Conservation (phyloP, 75 land plant genomes). For the Picea glauca region DNA sequence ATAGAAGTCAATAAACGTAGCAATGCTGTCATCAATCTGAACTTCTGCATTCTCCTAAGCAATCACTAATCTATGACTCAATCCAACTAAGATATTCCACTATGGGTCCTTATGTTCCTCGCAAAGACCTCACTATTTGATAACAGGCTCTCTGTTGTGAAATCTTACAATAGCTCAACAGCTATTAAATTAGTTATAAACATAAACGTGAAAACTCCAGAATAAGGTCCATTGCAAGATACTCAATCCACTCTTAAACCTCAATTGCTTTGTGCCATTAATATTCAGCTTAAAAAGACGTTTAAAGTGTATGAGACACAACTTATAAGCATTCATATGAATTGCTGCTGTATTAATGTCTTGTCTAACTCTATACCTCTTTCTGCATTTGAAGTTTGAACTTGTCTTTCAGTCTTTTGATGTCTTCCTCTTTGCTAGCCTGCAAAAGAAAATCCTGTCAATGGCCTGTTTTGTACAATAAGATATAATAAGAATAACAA, state of each 20-base stretch:
- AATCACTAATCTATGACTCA: background rate
- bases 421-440: slow-evolving; percentile 1
- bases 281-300: background rate
- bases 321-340: background rate
- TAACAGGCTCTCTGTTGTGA: background rate
- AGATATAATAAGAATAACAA: background rate
- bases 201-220: background rate
- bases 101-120: background rate
- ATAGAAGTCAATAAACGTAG: background rate
- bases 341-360: no score
- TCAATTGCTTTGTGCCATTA: background rate
- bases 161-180: background rate
- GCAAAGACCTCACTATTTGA: background rate
- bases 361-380: background rate
- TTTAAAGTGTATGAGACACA: background rate
- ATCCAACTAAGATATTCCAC: background rate
- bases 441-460: background rate
- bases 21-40: background rate
- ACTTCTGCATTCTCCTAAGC: background rate
- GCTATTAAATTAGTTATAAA: background rate
- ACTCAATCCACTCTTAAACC: background rate
- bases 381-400: background rate
- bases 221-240: background rate
- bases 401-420: slow-evolving; percentile 1
- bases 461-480: background rate